Conservation (phyloP, 2,329 filamentous ascomycete species). For the Exserohilum rostratum region DNA sequence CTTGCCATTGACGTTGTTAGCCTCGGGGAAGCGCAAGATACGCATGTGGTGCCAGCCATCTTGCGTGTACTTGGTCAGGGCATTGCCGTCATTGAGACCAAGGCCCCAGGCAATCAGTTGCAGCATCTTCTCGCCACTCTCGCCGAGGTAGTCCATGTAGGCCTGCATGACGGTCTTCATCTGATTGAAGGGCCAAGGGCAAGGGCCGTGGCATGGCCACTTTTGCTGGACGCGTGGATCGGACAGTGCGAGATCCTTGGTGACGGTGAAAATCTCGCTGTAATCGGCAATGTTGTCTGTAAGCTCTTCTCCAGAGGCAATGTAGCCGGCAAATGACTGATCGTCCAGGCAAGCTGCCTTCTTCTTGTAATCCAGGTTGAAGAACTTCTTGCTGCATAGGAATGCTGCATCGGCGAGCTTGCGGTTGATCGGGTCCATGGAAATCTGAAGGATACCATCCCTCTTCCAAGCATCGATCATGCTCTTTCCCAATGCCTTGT, state of each 20-base stretch:
- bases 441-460: constrained; percentile 14
- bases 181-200: constrained; percentile 55
- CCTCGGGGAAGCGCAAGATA: constrained; percentile 52
- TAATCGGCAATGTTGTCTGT: constrained; percentile 57
- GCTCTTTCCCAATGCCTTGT: constrained; percentile 12
- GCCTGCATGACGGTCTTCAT: constrained; percentile 51
- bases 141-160: constrained; percentile 53
- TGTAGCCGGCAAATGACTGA: constrained; percentile 57
- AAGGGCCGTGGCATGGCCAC: constrained; percentile 60
- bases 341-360: constrained; percentile 55
- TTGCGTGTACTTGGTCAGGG: constrained; percentile 51
- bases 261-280: constrained; percentile 61
- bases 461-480: constrained; percentile 16
- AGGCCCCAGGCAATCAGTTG: constrained; percentile 56
- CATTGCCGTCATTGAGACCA: constrained; percentile 46
- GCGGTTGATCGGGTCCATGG: constrained; percentile 16
- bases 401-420: constrained; percentile 14
- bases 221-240: constrained; percentile 50
- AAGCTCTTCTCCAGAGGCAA: constrained; percentile 54
- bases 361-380: constrained; percentile 17
- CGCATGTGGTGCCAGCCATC: constrained; percentile 62
- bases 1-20: constrained; percentile 54
- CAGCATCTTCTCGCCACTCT: constrained; percentile 55
- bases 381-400: constrained; percentile 14
- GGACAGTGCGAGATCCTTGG: constrained; percentile 52